phyloP scores from a whole-genome alignment of 352 stramenopile species.

The Phytophthora multivora region DNA sequence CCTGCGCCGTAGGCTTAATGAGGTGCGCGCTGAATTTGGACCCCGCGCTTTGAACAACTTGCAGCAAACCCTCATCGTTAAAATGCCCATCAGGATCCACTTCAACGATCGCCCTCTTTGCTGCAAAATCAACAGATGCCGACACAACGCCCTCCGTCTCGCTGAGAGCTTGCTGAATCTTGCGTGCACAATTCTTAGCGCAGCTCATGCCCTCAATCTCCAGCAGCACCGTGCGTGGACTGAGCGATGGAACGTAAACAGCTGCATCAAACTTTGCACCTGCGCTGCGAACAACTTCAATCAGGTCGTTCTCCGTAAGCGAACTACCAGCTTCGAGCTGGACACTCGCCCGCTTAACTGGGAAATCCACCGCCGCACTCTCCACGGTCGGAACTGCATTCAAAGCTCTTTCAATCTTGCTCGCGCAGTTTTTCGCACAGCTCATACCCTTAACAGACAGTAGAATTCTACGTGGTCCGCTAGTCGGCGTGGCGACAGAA shows the following conservation, averaged over 20 bases:
- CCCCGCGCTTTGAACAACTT: conserved; percentile 41
- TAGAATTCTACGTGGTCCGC: conserved; percentile 51
- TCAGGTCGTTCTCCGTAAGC: conserved; percentile 59
- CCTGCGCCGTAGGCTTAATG: conserved; percentile 8
- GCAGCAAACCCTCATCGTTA: conserved; percentile 64
- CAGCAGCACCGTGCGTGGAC: conserved; percentile 49
- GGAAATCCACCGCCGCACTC: conserved; percentile 70
- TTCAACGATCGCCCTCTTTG: conserved; percentile 64
- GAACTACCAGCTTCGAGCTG: conserved; percentile 54
- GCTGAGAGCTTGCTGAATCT: conserved; percentile 68
- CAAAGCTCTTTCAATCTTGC: conserved; percentile 72
- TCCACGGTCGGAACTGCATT: conserved; percentile 53
- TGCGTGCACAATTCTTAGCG: conserved; percentile 69
- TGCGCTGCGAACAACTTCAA: conserved; percentile 52
- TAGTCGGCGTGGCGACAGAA: conserved; percentile 43
- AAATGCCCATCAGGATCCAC: conserved; percentile 63
- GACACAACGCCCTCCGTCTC: conserved; percentile 65
- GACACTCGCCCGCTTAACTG: conserved; percentile 62
- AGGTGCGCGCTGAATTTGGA: conserved; percentile 34
- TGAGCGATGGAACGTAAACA: conserved; percentile 37
- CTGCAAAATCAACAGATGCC: conserved; percentile 70
- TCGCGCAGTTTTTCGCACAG: conserved; percentile 80
- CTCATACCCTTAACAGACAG: conserved; percentile 79
- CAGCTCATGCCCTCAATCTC: conserved; percentile 74
- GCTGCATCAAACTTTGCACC: conserved; percentile 73